A percentile compares a stretch with the other conserved stretches of the same genome.
phyloP scores from a whole-genome alignment of 352 stramenopile species.

The Phytophthora citricola region DNA sequence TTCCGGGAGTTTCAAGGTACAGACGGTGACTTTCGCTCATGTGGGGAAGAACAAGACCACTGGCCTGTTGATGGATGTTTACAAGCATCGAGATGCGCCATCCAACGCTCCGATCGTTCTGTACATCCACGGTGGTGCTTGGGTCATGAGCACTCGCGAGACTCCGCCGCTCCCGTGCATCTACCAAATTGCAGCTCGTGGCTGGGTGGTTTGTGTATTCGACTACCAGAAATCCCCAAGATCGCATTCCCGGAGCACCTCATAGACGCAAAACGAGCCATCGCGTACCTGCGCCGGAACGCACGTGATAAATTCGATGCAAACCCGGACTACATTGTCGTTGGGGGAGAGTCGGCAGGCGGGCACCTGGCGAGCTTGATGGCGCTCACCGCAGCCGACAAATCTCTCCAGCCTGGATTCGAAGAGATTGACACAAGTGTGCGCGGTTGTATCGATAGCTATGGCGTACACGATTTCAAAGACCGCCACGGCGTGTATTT shows the following conservation, averaged over 20 bases:
- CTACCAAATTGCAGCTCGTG: constrained; percentile 60
- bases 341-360: constrained; percentile 72
- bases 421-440: constrained; percentile 83
- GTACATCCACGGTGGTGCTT: constrained; percentile 84
- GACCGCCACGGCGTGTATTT: constrained; percentile 73
- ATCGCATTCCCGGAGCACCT: constrained; percentile 72
- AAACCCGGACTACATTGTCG: constrained; percentile 73
- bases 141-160: constrained; percentile 65
- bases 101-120: constrained; percentile 74
- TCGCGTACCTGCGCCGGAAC: constrained; percentile 70
- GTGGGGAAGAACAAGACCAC: constrained; percentile 72
- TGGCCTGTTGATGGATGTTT: constrained; percentile 75
- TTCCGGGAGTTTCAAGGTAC: constrained; percentile 55
- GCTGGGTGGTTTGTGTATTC: constrained; percentile 80
- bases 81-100: constrained; percentile 56
- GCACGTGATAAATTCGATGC: constrained; percentile 52
- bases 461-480: constrained; percentile 80
- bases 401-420: constrained; percentile 76
- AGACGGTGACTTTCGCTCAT: constrained; percentile 71
- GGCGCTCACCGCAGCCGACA: constrained; percentile 68
- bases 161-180: constrained; percentile 60
- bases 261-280: constrained; percentile 73
- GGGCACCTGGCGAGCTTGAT: constrained; percentile 76
- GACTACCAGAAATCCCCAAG: constrained; percentile 79
- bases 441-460: constrained; percentile 71